These are phyloP conservation scores for Pistacia atlantica DNA, from an alignment of 345 rosid genomes.

Conservation along the genomic window DNA sequence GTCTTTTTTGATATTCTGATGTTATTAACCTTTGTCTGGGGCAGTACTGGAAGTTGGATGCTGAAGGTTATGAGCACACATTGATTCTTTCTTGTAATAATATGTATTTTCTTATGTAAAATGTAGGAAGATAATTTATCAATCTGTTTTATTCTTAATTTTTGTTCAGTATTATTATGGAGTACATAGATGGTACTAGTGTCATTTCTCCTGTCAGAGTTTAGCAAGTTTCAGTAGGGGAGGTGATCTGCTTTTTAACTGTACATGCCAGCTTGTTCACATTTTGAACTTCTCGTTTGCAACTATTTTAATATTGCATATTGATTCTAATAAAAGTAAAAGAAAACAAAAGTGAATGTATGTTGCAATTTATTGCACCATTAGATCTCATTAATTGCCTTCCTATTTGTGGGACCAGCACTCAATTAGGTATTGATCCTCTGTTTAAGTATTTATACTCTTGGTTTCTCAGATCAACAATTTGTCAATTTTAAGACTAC, in stretches of 20 bases:
- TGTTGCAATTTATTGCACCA: neutral
- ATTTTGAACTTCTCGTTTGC: too few species aligned
- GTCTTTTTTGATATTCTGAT: neutral
- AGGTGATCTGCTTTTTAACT: too few species aligned
- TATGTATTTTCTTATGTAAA: neutral
- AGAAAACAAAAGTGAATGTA: neutral
- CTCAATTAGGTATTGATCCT: neutral
- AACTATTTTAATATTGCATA: too few species aligned
- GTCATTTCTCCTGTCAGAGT: too few species aligned
- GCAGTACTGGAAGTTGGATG: neutral
- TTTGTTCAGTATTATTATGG: too few species aligned
- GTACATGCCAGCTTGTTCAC: too few species aligned
- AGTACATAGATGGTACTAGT: too few species aligned
- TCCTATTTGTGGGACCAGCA: neutral
- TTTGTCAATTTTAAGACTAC: neutral
- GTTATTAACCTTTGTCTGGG: neutral
- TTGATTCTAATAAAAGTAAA: too few species aligned
- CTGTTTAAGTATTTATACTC: neutral
- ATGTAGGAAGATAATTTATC: neutral
- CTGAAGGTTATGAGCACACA: neutral
- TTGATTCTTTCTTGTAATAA: neutral
- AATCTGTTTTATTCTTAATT: too few species aligned
- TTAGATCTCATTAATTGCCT: neutral
- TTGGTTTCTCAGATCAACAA: neutral
- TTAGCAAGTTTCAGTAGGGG: too few species aligned